Evolutionary conservation across 495 filamentous ascomycete species (phyloP).

Genomic region (Monascus purpureus): DNA sequence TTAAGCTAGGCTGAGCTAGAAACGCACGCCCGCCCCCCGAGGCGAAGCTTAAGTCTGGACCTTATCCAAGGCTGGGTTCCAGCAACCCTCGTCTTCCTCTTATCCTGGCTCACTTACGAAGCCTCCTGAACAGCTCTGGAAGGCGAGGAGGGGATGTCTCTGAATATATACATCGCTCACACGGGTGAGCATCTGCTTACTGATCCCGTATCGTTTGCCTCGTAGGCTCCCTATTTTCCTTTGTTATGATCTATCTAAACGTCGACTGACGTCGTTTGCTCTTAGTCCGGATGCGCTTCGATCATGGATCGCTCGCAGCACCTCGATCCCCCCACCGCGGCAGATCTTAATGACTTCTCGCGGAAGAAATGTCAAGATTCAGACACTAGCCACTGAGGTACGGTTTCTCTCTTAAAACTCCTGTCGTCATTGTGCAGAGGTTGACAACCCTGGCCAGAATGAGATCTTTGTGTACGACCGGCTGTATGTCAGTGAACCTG

Average conservation of each 20-base stretch:
- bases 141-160: conserved; percentile 46
- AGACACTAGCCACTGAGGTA: conserved; percentile 65
- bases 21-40: conserved; percentile 3
- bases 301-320: conserved; percentile 53
- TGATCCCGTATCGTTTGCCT: conserved; percentile 53
- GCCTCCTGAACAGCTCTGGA: conserved; percentile 14
- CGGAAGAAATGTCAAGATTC: conserved; percentile 65
- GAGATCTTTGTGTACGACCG: conserved; percentile 84
- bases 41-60: no score
- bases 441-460: conserved; percentile 33
- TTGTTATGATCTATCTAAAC: conserved; percentile 1
- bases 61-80: no score
- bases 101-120: no score
- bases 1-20: neutral
- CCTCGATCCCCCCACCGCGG: conserved; percentile 49
- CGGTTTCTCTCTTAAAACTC: conserved; percentile 7
- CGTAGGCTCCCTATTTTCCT: conserved; percentile 35
- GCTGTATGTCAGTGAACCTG: conserved; percentile 37
- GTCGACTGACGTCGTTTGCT: conserved; percentile 7
- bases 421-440: conserved; percentile 1
- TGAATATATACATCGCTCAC: conserved; percentile 78
- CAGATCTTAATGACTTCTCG: conserved; percentile 75
- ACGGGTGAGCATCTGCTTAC: conserved; percentile 68
- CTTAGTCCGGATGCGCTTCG: conserved; percentile 55
- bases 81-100: no score